Evolutionary conservation across 2,329 filamentous ascomycete genomes (phyloP), one percentile per base, ranked within the genome.

Genomic region (Dactylellina haptotyla): DNA sequence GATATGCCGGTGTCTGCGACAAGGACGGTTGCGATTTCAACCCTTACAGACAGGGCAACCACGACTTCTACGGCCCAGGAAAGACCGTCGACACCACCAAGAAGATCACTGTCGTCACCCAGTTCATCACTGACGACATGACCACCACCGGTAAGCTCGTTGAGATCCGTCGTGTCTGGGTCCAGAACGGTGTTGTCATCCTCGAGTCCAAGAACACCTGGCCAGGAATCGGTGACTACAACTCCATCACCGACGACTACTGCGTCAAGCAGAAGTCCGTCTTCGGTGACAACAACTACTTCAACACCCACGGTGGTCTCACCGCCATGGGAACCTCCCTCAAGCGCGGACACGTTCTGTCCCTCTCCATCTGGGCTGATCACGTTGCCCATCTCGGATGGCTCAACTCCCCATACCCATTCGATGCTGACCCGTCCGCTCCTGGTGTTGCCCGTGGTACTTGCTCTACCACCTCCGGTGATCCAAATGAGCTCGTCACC

Each of bases 11-110:
- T 59, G 81, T 85, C 67, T 90, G 89, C 80, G 89, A 90, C 79
- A 86, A 87, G 75, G 87, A 89, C 78, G 88, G 88, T 41, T 90
- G 89, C 78, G 88, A 90, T 80, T 90, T 88, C 84, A 89, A 90
- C 84, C 79, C 84, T 39, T 90, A 86, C 85, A 88, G 88, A 79
- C 83, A 87, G 83, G 89, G 88, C 75, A 84, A 87, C 81, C 82
- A 82, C 71, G 82, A 81, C 80, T 90, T 89, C 83, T 90, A 87
- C 82, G 89, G 88, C 58, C 81, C 84, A 0, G 83, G 83, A 75
- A 83, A 83, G 79, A 87, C 82, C 56, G 81, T 90, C 76, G 85
- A 89, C 79, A 88, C 87, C 62, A 84, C 80, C 75, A 82, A 83
- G 78, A 85, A 86, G 77, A 80, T 90, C 77, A 90, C 88, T 6